phyloP scores from a whole-genome alignment of 2,329 filamentous ascomycete species.

The Domatiomyces globalis region DNA sequence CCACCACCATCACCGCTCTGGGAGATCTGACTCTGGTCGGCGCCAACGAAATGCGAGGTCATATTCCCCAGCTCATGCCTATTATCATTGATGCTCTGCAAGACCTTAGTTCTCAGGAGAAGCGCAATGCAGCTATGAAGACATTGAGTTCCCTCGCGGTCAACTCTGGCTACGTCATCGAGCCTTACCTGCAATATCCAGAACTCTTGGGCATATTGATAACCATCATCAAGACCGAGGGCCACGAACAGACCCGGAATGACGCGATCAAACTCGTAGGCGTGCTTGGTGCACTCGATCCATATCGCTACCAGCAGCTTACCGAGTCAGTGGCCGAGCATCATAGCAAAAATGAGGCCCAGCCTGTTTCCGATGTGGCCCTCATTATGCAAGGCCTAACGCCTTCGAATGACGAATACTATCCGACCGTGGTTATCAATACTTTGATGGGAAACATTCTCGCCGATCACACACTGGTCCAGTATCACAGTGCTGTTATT shows the following conservation, averaged over 20 bases:
- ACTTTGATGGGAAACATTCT: slow-evolving; percentile 75
- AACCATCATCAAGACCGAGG: slow-evolving; percentile 86
- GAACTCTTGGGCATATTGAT: slow-evolving; percentile 85
- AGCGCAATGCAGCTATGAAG: slow-evolving; percentile 79
- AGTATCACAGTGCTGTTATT: slow-evolving; percentile 86
- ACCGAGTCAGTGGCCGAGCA: slow-evolving; percentile 77
- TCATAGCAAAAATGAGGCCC: slow-evolving; percentile 53
- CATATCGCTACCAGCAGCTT: slow-evolving; percentile 72
- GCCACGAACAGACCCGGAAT: slow-evolving; percentile 68
- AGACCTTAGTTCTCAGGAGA: slow-evolving; percentile 78
- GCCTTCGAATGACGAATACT: slow-evolving; percentile 95
- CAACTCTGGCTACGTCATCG: slow-evolving; percentile 94
- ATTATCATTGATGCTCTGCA: slow-evolving; percentile 88
- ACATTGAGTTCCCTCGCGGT: slow-evolving; percentile 86
- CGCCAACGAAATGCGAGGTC: slow-evolving; percentile 81
- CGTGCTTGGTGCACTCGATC: slow-evolving; percentile 85
- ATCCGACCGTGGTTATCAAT: slow-evolving; percentile 94
- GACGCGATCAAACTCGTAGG: slow-evolving; percentile 96
- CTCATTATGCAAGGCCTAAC: slow-evolving; percentile 96
- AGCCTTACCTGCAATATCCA: slow-evolving; percentile 89
- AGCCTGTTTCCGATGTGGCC: slow-evolving; percentile 74
- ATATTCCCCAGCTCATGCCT: slow-evolving; percentile 85
- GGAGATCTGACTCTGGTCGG: slow-evolving; percentile 89
- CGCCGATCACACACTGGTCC: slow-evolving; percentile 74
- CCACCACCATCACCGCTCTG: slow-evolving; percentile 87